Conservation (phyloP, 2,329 filamentous ascomycete species). For the Hypoxylon sp. region DNA sequence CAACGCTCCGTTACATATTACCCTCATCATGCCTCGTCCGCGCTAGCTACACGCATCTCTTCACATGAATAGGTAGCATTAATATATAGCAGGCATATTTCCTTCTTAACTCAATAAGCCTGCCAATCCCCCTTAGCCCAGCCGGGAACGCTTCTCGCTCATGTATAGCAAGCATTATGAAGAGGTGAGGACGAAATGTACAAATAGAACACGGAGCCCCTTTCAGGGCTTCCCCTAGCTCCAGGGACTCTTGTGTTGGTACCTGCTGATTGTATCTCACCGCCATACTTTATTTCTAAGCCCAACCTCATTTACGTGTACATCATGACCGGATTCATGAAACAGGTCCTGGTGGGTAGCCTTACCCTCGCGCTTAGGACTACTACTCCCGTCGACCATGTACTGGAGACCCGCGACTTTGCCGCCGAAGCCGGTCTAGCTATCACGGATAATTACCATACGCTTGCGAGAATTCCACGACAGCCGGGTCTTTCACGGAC, state of each 20-base stretch:
- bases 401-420: conserved; percentile 32
- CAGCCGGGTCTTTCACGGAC: conserved; percentile 24
- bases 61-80: conserved; percentile 18
- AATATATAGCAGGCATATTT: conserved; percentile 28
- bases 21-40: conserved; percentile 13
- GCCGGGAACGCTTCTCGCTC: not conserved
- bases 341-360: conserved; percentile 32
- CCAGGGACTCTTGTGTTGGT: not conserved
- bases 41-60: not conserved
- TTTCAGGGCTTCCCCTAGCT: not conserved
- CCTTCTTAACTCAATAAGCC: conserved; percentile 33
- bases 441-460: conserved; percentile 45
- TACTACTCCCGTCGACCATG: conserved; percentile 36
- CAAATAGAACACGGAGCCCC: conserved; percentile 17
- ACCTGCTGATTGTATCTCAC: not conserved
- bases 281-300: not conserved
- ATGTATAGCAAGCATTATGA: conserved; percentile 6
- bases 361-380: conserved; percentile 26
- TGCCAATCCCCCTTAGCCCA: not conserved
- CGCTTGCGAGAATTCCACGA: conserved; percentile 37
- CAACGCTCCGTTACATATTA: conserved; percentile 19
- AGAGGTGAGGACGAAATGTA: conserved; percentile 17
- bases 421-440: conserved; percentile 42
- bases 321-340: conserved; percentile 27
- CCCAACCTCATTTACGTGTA: not conserved